Base-by-base conservation (phyloP, 139 green algal genomes). In the Micractinium sp. region DNA sequence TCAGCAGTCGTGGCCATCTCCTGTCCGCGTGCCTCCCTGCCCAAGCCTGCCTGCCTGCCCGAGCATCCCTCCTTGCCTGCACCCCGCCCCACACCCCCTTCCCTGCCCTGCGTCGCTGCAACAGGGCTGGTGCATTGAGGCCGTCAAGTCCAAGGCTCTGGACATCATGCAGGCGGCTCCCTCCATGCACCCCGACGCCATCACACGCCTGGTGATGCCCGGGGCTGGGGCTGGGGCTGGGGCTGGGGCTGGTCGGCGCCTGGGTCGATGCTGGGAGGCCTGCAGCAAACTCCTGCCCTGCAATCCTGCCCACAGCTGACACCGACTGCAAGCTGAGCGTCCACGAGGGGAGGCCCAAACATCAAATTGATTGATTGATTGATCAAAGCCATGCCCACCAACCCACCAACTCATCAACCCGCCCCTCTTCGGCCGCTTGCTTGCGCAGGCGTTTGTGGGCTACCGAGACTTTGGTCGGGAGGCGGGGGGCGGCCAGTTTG, bases 391-490 rank as follows among this genome's bases (percentile, higher is more conserved):
- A 27, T 23, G 7, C 63, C 12, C 63, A 16, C 63, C 12, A 5
- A 25, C 12, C 60, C 14, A 67, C 14, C 14, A 67, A 67, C 14
- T 67, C 60, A 16, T 16, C 60, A 67, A 67, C 15, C 60, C 16
- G 60, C 60, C 14, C 60, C 18, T 75, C 67, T 5, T 20, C 67
- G 25, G 20, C 67, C 67, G 1, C 18, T 53, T 80, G 33, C 20
- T 3, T 61, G 4, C 81, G 73, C 56, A 91, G 86, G 90, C 90
- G 0, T 92, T 90, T 81, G 82, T 92, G 22, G 87, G 87, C 22
- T 92, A 92, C 86, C 81, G 90, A 31, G 90, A 92, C 61, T 88
- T 82, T 79, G 74, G 67, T 19, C 38, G 86, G 27, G 85, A 76
- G 20, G 69, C 41, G 12, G 82, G 61, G 5, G 82, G 78, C 23